These are phyloP conservation scores for Sarocladiaceae sp. DNA, from an alignment of 2,329 filamentous ascomycete species.

Conservation along the genomic window DNA sequence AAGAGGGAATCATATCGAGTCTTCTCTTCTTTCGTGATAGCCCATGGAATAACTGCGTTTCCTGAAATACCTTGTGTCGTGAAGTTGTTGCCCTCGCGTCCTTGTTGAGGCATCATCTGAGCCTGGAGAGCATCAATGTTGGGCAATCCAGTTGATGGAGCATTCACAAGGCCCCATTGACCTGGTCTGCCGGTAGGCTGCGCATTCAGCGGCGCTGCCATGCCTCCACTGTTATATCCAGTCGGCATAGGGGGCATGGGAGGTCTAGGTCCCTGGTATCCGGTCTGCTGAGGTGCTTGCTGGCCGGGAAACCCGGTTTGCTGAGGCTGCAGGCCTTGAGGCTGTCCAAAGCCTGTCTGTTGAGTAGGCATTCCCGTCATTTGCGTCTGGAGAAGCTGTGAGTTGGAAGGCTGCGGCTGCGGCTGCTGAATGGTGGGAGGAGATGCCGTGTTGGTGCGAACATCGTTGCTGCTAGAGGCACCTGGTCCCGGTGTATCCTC, in stretches of 20 bases:
- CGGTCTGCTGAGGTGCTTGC: conserved; percentile 65
- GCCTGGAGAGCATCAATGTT: conserved; percentile 91
- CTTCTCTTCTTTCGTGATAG: conserved; percentile 98
- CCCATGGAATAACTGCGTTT: conserved; percentile 95
- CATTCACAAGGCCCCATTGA: conserved; percentile 98
- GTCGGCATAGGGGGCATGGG: conserved; percentile 77
- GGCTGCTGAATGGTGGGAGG: conserved; percentile 59
- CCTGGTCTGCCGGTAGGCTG: conserved; percentile 90
- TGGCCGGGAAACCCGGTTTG: conserved; percentile 64
- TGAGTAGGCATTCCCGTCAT: conserved; percentile 50
- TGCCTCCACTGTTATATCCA: conserved; percentile 53
- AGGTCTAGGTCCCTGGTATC: conserved; percentile 78
- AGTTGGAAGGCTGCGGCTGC: conserved; percentile 68
- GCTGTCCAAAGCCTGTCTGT: conserved; percentile 52
- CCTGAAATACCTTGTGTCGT: conserved; percentile 83
- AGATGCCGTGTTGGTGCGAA: conserved; percentile 46
- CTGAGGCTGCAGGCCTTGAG: conserved; percentile 57
- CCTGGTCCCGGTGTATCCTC: conserved; percentile 61
- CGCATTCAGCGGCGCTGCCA: conserved; percentile 67
- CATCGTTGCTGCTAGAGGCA: conserved; percentile 60
- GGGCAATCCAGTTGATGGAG: conserved; percentile 78
- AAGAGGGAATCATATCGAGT: conserved; percentile 93
- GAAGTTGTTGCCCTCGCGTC: conserved; percentile 75
- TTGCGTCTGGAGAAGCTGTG: conserved; percentile 56
- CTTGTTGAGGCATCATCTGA: conserved; percentile 95